phyloP scores from a whole-genome alignment of 164 flowering plant species.

The Buxus sempervirens region DNA sequence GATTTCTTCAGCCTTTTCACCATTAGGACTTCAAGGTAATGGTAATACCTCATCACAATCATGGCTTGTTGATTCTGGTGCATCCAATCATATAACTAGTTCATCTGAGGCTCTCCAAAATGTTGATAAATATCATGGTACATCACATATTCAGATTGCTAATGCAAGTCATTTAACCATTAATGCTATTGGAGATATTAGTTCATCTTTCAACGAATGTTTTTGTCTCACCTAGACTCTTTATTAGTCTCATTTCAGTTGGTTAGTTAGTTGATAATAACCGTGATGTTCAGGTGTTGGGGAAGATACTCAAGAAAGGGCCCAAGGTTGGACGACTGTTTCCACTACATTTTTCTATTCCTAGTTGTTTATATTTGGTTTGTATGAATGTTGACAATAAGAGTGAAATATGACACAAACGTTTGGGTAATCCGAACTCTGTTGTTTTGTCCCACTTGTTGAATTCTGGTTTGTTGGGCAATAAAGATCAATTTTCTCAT shows the following conservation, averaged over 20 bases:
- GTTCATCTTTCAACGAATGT: background rate
- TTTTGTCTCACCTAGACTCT: background rate
- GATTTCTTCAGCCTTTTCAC: background rate
- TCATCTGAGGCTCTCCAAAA: background rate
- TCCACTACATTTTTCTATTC: background rate
- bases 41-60: background rate
- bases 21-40: background rate
- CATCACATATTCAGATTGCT: background rate
- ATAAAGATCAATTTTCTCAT: background rate
- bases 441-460: background rate
- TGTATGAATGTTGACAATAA: background rate
- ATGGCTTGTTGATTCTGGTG: too few species aligned
- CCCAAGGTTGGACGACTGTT: background rate
- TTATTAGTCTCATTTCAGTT: background rate
- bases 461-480: background rate
- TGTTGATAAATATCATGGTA: background rate
- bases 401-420: background rate
- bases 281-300: background rate
- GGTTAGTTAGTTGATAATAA: constrained; percentile 1
- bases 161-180: background rate
- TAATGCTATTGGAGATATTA: background rate
- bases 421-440: background rate
- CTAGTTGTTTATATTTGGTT: background rate
- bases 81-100: too few species aligned
- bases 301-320: background rate